Conservation (phyloP, 331 rosid species). For the Ulmus americana region DNA sequence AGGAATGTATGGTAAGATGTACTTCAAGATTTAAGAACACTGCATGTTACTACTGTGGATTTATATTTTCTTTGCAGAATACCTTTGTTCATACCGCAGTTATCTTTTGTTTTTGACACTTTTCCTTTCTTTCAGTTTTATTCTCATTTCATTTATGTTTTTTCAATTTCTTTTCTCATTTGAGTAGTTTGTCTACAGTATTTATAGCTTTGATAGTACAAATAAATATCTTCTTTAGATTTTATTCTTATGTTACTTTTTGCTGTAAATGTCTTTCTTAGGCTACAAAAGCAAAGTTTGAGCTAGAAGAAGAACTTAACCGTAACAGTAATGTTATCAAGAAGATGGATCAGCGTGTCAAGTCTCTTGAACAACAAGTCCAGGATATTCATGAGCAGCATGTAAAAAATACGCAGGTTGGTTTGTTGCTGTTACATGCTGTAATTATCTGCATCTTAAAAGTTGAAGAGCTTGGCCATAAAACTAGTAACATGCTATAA, state of each 20-base stretch:
- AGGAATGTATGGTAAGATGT: background rate
- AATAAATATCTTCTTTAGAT: no score
- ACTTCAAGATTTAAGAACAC: background rate
- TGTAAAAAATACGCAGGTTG: constrained; percentile 64
- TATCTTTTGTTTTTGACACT: background rate
- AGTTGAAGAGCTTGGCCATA: background rate
- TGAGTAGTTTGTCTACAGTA: background rate
- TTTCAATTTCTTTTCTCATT: background rate
- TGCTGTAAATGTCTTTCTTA: constrained; percentile 22
- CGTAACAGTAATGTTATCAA: constrained; percentile 33
- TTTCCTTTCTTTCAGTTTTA: background rate
- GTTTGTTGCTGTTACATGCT: constrained; percentile 5
- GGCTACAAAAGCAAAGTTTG: constrained; percentile 63
- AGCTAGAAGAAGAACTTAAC: constrained; percentile 52
- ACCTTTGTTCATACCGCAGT: background rate
- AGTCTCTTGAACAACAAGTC: constrained; percentile 55
- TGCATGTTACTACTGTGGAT: background rate
- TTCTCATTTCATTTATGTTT: background rate
- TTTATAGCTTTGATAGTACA: background rate
- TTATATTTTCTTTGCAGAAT: background rate
- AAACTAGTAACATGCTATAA: background rate
- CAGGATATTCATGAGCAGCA: constrained; percentile 63
- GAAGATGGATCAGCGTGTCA: constrained; percentile 38
- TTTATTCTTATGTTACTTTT: background rate
- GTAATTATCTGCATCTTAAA: background rate